phyloP scores from a whole-genome alignment of 2,329 filamentous ascomycete species.

The Diaporthe sp. region DNA sequence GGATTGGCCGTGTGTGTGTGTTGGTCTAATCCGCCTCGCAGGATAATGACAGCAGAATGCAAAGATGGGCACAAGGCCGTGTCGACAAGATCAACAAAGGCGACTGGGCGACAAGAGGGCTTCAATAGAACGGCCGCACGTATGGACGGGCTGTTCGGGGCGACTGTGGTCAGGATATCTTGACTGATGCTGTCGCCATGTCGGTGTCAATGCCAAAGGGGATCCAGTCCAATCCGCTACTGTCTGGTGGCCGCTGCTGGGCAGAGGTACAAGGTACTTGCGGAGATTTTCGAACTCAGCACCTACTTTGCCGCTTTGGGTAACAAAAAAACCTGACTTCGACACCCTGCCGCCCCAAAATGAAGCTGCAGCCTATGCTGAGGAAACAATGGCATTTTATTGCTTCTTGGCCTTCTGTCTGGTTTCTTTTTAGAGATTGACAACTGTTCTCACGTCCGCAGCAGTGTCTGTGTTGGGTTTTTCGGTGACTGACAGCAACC shows the following conservation, averaged over 20 bases:
- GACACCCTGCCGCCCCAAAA: constrained; percentile 9
- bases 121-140: constrained; percentile 14
- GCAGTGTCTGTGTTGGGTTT: not conserved
- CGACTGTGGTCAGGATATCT: constrained; percentile 25
- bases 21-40: constrained; percentile 24
- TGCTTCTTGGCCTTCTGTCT: not conserved
- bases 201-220: constrained; percentile 28
- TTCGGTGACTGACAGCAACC: not conserved
- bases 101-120: not conserved
- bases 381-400: not conserved
- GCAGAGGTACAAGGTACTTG: constrained; percentile 24
- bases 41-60: constrained; percentile 25
- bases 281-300: constrained; percentile 23
- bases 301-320: constrained; percentile 30
- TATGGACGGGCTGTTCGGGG: constrained; percentile 23
- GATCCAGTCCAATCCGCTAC: constrained; percentile 25
- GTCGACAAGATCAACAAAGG: constrained; percentile 14
- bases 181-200: constrained; percentile 29
- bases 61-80: constrained; percentile 5
- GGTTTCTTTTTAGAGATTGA: not conserved
- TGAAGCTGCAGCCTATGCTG: constrained; percentile 11
- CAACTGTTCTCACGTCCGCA: not conserved
- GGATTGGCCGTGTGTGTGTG: constrained; percentile 26
- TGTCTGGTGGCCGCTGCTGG: constrained; percentile 23
- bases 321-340: constrained; percentile 29